Base-by-base conservation (phyloP, 2,329 filamentous ascomycete species). In the Nemania bipapillata region DNA sequence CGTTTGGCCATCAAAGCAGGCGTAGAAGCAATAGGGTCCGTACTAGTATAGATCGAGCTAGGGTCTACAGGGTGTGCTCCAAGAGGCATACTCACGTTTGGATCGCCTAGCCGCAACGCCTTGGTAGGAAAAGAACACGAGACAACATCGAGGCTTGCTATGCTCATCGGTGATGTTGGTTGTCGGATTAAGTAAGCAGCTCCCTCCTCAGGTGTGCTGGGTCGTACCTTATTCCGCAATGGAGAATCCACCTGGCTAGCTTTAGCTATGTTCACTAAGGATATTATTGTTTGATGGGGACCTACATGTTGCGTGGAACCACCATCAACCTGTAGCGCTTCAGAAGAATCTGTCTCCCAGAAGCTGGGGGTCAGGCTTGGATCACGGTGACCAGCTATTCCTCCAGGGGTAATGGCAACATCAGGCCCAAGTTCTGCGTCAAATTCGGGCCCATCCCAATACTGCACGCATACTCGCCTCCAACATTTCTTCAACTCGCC, bases 401-500 rank as follows among this genome's bases (percentile, higher is more conserved):
- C 93, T 45, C 94, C 94, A 3, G 94, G 93, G 0, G 86, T 79
- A 56, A 97, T 91, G 15, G 91, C 88, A 20, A 87, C 84, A 28
- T 92, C 89, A 3, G 89, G 84, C 15, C 85, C 86, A 12, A 88
- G 83, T 52, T 88, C 86, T 1, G 85, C 82, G 72, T 90, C 85
- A 40, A 90, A 90, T 54, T 92, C 88, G 0, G 89, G 84, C 0
- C 87, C 87, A 70, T 97, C 92, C 95, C 96, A 99, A 78, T 94
- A 97, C 63, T 94, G 83, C 0, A 92, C 90, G 78, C 94, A 98
- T 22, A 96, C 92, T 59, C 94, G 88, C 78, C 94, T 90, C 96
- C 96, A 99, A 78, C 96, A 98, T 78, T 97, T 96, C 80, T 99
- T 99, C 70, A 99, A 83, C 80, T 99, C 96, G 32, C 91, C 90